A percentile compares a stretch with the other conserved stretches of the same genome.
Evolutionary conservation across 495 filamentous ascomycete genomes (phyloP).

Genomic region (Talaromyces wortmannii): DNA sequence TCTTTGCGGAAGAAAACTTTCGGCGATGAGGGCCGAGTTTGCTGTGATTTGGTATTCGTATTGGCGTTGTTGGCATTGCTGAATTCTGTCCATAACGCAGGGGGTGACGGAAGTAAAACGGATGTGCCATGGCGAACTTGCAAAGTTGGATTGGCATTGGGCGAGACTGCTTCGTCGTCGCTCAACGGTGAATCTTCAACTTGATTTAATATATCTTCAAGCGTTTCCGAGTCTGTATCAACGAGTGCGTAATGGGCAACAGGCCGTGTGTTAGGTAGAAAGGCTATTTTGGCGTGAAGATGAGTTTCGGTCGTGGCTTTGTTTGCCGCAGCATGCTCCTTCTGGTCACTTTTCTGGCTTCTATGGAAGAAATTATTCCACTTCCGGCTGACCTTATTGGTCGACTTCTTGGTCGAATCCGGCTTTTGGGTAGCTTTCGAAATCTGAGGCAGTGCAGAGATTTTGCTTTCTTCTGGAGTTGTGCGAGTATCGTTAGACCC

Average conservation of each 20-base stretch:
- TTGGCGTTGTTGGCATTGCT: slow-evolving; percentile 2
- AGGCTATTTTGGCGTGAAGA: slow-evolving; percentile 34
- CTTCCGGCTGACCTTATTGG: slow-evolving; percentile 23
- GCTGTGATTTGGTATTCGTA: slow-evolving; percentile 24
- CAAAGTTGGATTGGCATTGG: slow-evolving; percentile 12
- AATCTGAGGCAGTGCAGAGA: slow-evolving; percentile 2
- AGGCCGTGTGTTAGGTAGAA: slow-evolving; percentile 28
- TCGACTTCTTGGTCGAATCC: not conserved
- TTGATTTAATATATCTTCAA: slow-evolving; percentile 61
- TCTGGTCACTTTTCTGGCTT: slow-evolving; percentile 21
- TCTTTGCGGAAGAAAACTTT: slow-evolving; percentile 30
- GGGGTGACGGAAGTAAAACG: slow-evolving; percentile 48
- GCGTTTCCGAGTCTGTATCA: slow-evolving; percentile 63
- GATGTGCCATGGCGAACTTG: slow-evolving; percentile 39
- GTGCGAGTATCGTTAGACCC: not conserved
- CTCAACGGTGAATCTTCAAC: slow-evolving; percentile 42
- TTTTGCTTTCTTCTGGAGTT: not conserved
- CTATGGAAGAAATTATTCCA: slow-evolving; percentile 78
- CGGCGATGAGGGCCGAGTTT: slow-evolving; percentile 30
- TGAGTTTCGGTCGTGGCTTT: slow-evolving; percentile 13
- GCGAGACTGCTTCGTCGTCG: slow-evolving; percentile 26
- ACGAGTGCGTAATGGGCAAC: slow-evolving; percentile 79
- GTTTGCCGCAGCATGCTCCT: slow-evolving; percentile 3
- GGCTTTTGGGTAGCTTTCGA: not conserved
- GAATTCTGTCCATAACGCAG: slow-evolving; percentile 39